Conservation (phyloP, 2,329 filamentous ascomycete species). For the Pestalotiopsis sp. region DNA sequence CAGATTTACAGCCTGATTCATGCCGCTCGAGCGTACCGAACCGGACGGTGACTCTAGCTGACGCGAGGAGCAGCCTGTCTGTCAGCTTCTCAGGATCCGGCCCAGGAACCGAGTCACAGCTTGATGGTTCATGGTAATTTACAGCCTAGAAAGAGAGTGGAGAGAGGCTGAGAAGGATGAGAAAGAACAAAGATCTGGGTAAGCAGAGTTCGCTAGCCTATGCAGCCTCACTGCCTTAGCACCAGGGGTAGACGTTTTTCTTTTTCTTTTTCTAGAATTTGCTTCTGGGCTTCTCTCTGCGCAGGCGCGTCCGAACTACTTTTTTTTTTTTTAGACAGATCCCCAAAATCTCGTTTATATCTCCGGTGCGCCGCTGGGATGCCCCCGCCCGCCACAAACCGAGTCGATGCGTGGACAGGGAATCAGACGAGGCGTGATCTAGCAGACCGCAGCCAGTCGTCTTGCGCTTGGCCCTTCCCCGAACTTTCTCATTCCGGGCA, state of each 20-base stretch:
- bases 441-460: not conserved
- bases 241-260: not conserved
- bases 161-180: not conserved
- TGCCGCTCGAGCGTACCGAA: not conserved
- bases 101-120: not conserved
- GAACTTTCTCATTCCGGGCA: not conserved
- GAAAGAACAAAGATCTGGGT: not conserved
- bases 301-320: not conserved
- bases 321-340: not conserved
- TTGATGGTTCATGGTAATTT: not conserved
- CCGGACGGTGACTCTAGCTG: not conserved
- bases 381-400: not conserved
- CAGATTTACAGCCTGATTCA: not conserved
- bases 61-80: not conserved
- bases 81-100: not conserved
- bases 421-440: not conserved
- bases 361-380: not conserved
- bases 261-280: not conserved
- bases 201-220: not conserved
- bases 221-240: constrained; percentile 2
- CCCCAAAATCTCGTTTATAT: not conserved
- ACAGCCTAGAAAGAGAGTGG: not conserved
- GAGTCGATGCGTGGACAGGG: not conserved
- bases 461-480: not conserved
- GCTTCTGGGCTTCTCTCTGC: not conserved